Base-by-base conservation (phyloP, 306 rosid genomes). In the Notholithocarpus densiflorus region DNA sequence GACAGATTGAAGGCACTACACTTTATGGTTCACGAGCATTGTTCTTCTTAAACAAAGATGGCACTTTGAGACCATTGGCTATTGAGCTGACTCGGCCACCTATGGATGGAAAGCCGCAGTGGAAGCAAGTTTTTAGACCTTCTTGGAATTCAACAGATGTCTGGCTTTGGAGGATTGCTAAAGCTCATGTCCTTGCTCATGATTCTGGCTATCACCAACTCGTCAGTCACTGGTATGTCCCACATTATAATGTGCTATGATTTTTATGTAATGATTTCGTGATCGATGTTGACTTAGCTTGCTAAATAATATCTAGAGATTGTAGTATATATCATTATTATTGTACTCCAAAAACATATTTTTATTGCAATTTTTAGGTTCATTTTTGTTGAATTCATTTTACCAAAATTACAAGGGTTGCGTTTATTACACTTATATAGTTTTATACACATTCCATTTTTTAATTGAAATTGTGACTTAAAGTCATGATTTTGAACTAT, bases 141-240 rank as follows among this genome's bases (percentile, higher is more conserved):
- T 24, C 60, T 52, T 82, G 82, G 81, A 71, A 82, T 54, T 68
- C 92, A 60, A 86, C 90, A 5, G 65, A 10, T 5, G 23, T 82
- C 40, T 89, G 92, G 92, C 87, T 89, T 26, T 89, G 92, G 92
- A 80, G 88, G 74, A 10, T 88, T 31, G 89, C 92, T 68, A 86
- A 86, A 80, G 80, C 88, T 71, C 92, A 88, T 68, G 89, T 88
- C 62, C 79, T 84, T 71, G 83, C 92, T 51, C 89, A 88, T 75
- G 89, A 88, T 72, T 56, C 89, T 74, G 88, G 88, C 37, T 68
- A 83, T 82, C 92, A 88, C 65, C 88, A 88, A 53, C 89, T 88
- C 14, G 85, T 88, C 53, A 81, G 75, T 76, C 92, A 88, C 62
- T 88, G 92, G 91, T 88, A 79, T 13, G 9, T 59, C 6, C 7